Evolutionary conservation across 306 rosid species (phyloP).

Genomic region (Senna siamea): DNA sequence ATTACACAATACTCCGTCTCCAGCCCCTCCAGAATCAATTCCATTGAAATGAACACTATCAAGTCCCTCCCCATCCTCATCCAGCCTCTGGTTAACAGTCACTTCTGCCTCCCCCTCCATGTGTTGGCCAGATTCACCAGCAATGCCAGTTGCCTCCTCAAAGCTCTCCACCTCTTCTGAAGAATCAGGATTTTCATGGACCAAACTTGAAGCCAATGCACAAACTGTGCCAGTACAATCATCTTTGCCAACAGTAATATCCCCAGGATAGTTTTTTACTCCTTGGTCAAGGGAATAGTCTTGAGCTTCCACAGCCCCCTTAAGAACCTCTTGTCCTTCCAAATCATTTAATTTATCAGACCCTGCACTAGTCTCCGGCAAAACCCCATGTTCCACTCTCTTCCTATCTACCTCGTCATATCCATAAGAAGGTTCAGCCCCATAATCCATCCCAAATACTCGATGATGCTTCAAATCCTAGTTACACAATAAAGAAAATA

Average conservation of each 20-base stretch:
- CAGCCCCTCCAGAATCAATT: slow-evolving; percentile 51
- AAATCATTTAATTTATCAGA: slow-evolving; percentile 53
- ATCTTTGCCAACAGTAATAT: too few relatives aligned
- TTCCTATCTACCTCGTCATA: slow-evolving; percentile 48
- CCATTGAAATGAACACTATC: slow-evolving; percentile 27
- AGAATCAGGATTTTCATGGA: slow-evolving; percentile 42
- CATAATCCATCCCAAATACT: slow-evolving; percentile 63
- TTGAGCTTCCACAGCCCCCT: slow-evolving; percentile 55
- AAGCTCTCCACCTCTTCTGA: slow-evolving; percentile 46
- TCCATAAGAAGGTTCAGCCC: slow-evolving; percentile 48
- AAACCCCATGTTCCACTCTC: slow-evolving; percentile 46
- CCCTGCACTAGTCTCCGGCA: slow-evolving; percentile 40
- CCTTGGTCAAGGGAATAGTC: slow-evolving; percentile 38
- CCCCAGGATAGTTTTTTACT: too few relatives aligned
- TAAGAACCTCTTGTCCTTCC: slow-evolving; percentile 56
- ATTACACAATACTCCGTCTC: slow-evolving; percentile 32
- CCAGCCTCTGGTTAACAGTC: slow-evolving; percentile 30
- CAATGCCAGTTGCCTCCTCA: slow-evolving; percentile 55
- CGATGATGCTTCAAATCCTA: slow-evolving; percentile 54
- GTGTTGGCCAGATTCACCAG: background rate
- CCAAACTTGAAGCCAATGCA: slow-evolving; percentile 34
- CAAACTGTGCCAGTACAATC: background rate
- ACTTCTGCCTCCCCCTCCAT: slow-evolving; percentile 21
- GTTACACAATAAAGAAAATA: slow-evolving; percentile 44
- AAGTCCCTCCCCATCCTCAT: slow-evolving; percentile 11